A percentile compares a stretch with the other conserved stretches of the same genome.
Conservation (phyloP, 345 rosid species). For the Linum lewisii region DNA sequence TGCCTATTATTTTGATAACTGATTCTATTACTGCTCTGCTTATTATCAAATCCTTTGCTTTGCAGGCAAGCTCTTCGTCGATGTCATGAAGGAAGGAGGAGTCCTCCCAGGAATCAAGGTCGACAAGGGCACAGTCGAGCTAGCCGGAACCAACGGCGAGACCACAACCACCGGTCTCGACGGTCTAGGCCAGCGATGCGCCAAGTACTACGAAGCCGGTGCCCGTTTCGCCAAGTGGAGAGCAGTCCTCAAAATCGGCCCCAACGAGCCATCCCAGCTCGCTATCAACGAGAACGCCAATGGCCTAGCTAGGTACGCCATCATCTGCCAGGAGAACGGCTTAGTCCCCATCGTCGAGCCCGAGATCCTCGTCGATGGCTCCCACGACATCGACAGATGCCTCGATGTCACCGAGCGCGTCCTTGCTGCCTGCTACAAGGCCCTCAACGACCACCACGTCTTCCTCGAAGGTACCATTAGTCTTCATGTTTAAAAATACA, state of each 20-base stretch:
- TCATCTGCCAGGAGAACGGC: slow-evolving; percentile 92
- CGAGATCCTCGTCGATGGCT: slow-evolving; percentile 79
- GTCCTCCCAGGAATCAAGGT: slow-evolving; percentile 94
- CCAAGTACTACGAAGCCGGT: slow-evolving; percentile 77
- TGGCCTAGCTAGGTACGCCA: slow-evolving; percentile 78
- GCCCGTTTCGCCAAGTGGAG: slow-evolving; percentile 98
- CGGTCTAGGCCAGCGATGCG: slow-evolving; percentile 78
- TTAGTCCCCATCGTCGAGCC: slow-evolving; percentile 95
- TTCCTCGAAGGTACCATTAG: slow-evolving; percentile 87
- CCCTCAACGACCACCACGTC: slow-evolving; percentile 78
- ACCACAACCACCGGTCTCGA: slow-evolving; percentile 91
- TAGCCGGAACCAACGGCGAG: slow-evolving; percentile 82
- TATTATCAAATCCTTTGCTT: neutral
- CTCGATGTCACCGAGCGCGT: slow-evolving; percentile 74
- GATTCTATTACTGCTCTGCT: too few species aligned
- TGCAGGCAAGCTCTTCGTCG: slow-evolving; percentile 72
- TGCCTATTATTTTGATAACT: too few species aligned
- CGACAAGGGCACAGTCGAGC: slow-evolving; percentile 78
- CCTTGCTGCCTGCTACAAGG: slow-evolving; percentile 93
- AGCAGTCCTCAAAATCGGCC: slow-evolving; percentile 78
- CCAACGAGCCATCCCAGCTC: slow-evolving; percentile 68
- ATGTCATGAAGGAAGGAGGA: slow-evolving; percentile 66
- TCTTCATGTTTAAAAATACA: too few species aligned
- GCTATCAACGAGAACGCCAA: slow-evolving; percentile 82
- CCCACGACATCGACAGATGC: slow-evolving; percentile 67